Base-by-base conservation (phyloP, 345 rosid genomes). In the Gynandropsis gynandra region DNA sequence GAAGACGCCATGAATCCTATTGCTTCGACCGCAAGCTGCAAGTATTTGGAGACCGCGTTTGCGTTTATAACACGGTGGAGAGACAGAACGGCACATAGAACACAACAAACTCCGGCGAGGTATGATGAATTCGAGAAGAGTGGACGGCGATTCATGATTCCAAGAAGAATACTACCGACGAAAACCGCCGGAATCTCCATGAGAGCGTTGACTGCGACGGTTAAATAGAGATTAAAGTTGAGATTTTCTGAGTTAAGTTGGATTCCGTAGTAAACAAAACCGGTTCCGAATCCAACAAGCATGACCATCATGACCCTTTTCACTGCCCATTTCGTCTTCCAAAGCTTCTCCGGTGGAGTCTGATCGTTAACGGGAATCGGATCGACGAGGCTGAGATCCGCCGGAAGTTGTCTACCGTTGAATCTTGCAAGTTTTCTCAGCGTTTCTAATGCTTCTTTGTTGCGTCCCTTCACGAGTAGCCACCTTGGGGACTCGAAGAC, bases 181-280 rank as follows among this genome's bases (percentile, higher is more conserved):
- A 81, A 46, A 50, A 81, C 81, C 0, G 87, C 89, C 0, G 94
- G 94, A 51, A 87, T 79, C 69, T 87, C 96, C 94, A 78, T 76
- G 0, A 68, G 5, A 14, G 85, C 94, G 33, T 83, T 87, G 45
- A 83, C 56, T 10, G 73, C 79, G 32, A 76, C 94, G 0, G 83
- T 71, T 53, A 73, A 35, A 38, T 81, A 81, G 45, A 78, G 81
- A 41, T 82, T 72, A 59, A 78, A 81, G 29, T 73, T 71, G 27
- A 87, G 85, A 50, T 87, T 87, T 59, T 76, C 85, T 0, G 74
- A 81, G 10, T 87, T 83, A 20, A 87, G 68, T 31, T 84, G 89
- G 4, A 87, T 71, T 1, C 96, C 94, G 9, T 80, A 83, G 16
- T 83, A 87, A 29, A 80, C 89, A 40, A 81, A 77, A 17, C 89